These are phyloP conservation scores for Lodderomyces theae DNA, from an alignment of 1,139 yeast species.

Conservation along the genomic window DNA sequence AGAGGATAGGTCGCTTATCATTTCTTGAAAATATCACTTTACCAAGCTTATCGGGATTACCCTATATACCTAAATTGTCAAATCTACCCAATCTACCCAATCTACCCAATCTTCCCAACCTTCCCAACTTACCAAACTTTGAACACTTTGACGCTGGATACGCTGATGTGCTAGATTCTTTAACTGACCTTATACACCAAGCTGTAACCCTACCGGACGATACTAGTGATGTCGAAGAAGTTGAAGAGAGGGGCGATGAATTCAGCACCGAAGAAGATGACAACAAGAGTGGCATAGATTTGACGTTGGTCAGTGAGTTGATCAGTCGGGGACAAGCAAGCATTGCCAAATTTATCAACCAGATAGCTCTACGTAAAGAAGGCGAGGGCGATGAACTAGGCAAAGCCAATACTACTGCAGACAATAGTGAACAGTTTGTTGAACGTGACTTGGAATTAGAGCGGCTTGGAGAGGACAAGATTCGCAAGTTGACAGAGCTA, in stretches of 20 bases:
- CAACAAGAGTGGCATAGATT: conserved; percentile 40
- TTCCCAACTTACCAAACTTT: neutral
- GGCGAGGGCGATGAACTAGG: conserved; percentile 11
- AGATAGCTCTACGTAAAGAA: conserved; percentile 24
- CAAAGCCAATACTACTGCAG: too few species aligned
- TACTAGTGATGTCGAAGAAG: conserved; percentile 26
- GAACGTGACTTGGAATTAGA: conserved; percentile 39
- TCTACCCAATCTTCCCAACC: neutral
- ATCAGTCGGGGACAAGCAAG: conserved; percentile 48
- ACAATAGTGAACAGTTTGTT: too few species aligned
- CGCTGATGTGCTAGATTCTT: neutral
- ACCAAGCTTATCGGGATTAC: conserved; percentile 19
- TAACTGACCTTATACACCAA: conserved; percentile 47
- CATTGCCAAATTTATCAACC: conserved; percentile 49
- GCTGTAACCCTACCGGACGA: conserved; percentile 52
- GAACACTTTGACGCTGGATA: neutral
- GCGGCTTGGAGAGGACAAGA: neutral
- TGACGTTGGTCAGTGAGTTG: conserved; percentile 53
- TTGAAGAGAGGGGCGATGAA: conserved; percentile 12
- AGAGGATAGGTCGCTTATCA: conserved; percentile 43
- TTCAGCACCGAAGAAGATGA: neutral
- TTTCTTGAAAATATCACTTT: conserved; percentile 16
- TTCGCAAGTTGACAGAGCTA: conserved; percentile 2
- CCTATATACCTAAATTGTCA: conserved; percentile 18
- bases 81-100: neutral